phyloP scores from a whole-genome alignment of 1,139 yeast species.

The Yamadazyma aaseri region DNA sequence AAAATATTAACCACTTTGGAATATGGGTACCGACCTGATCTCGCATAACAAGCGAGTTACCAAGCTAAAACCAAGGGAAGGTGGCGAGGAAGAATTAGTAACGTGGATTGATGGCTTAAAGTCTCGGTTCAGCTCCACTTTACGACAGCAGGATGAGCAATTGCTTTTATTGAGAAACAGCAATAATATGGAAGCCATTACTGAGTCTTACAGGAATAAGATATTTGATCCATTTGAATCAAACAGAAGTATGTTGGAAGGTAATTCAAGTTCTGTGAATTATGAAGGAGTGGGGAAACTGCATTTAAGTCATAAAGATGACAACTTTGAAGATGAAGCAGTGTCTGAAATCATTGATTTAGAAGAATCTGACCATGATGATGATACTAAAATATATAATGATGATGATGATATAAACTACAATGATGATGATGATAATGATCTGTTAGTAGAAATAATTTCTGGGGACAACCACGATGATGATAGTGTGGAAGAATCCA shows the following conservation, averaged over 20 bases:
- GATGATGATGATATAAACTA: neutral
- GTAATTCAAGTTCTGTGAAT: too few species aligned
- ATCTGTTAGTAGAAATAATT: too few species aligned
- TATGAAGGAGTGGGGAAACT: too few species aligned
- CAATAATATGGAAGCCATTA: constrained; percentile 27
- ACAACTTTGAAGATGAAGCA: too few species aligned
- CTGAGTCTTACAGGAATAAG: constrained; percentile 25
- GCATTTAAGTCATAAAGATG: too few species aligned
- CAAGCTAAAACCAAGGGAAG: neutral
- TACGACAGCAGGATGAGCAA: constrained; percentile 38
- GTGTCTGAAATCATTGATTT: too few species aligned
- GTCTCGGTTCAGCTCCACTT: constrained; percentile 36
- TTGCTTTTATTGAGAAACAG: constrained; percentile 31
- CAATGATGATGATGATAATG: too few species aligned
- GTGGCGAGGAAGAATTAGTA: constrained; percentile 29
- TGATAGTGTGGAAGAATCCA: neutral
- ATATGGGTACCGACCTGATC: constrained; percentile 6
- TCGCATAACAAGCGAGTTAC: neutral
- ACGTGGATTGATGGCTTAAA: constrained; percentile 54
- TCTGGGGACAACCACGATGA: neutral
- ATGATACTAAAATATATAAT: neutral
- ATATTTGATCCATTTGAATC: constrained; percentile 25
- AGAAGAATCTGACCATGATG: constrained; percentile 3
- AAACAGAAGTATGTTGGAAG: too few species aligned
- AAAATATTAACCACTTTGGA: too few species aligned